Conservation (phyloP, 2,329 filamentous ascomycete genomes). For the Aspergillus vadensis region DNA sequence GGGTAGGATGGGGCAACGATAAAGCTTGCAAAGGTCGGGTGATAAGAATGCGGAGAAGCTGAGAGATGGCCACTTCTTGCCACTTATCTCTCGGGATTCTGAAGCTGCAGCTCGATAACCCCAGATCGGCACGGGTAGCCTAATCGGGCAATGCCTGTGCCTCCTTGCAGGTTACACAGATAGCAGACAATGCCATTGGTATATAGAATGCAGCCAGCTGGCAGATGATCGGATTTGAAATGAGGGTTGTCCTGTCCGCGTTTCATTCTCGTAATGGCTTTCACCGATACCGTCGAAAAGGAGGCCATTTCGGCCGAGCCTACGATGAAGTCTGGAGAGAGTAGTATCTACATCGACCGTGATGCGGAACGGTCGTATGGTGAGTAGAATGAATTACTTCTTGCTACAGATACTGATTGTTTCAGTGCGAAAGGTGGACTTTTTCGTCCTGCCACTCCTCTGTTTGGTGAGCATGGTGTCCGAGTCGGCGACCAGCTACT, state of each 20-base stretch:
- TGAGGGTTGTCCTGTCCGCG: no score
- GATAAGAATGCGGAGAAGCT: background rate
- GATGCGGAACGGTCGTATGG: constrained; percentile 38
- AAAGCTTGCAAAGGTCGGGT: background rate
- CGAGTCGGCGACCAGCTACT: background rate
- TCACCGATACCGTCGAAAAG: constrained; percentile 5
- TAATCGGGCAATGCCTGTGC: background rate
- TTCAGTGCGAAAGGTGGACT: constrained; percentile 43
- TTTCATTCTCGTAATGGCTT: background rate
- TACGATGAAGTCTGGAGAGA: constrained; percentile 28
- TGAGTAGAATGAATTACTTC: constrained; percentile 18
- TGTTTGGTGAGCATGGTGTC: constrained; percentile 33
- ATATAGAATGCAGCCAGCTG: background rate
- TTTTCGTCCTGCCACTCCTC: constrained; percentile 47
- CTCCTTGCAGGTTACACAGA: constrained; percentile 14
- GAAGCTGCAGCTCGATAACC: background rate
- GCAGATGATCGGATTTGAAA: background rate
- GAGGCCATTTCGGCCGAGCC: constrained; percentile 1
- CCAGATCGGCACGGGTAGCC: background rate
- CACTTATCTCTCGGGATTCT: background rate
- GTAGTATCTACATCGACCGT: constrained; percentile 30
- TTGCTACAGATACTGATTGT: background rate
- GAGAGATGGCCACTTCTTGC: background rate
- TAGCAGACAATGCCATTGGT: constrained; percentile 22
- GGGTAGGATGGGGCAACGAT: constrained; percentile 14